A percentile compares a stretch with the other conserved stretches of the same genome.
These are phyloP conservation scores for Ascochyta clinopodiicola DNA, from an alignment of 2,329 filamentous ascomycete genomes.

Conservation along the genomic window DNA sequence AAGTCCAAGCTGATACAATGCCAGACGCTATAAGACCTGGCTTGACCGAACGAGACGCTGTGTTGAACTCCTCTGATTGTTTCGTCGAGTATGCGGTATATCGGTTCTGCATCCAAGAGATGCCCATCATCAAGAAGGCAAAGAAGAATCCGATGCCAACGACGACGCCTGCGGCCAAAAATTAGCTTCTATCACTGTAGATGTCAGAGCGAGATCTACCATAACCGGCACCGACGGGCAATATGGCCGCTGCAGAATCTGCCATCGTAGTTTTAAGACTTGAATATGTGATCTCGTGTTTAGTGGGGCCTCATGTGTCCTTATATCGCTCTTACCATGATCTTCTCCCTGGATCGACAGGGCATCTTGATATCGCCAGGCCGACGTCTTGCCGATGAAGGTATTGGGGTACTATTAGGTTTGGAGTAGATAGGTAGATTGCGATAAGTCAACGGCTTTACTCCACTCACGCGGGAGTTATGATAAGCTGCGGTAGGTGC, in stretches of 20 bases:
- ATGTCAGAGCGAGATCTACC: conserved; percentile 40
- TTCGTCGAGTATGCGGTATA: conserved; percentile 50
- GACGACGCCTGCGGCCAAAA: conserved; percentile 39
- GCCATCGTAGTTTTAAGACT: neutral
- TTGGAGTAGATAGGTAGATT: conserved; percentile 13
- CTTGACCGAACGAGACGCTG: conserved; percentile 53
- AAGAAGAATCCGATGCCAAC: conserved; percentile 57
- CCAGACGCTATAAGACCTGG: conserved; percentile 56
- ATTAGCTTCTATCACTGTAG: neutral
- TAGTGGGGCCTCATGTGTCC: neutral
- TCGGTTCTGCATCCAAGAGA: conserved; percentile 47
- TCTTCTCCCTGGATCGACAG: neutral
- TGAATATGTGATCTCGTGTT: no score
- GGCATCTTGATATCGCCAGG: neutral
- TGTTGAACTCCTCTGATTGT: conserved; percentile 57
- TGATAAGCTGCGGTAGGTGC: conserved; percentile 14
- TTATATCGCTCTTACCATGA: neutral
- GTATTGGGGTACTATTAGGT: neutral
- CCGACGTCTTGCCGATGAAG: neutral
- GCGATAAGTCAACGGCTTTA: neutral
- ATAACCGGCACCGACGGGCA: conserved; percentile 54
- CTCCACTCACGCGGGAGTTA: neutral
- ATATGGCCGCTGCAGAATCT: conserved; percentile 9
- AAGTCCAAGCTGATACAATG: conserved; percentile 59
- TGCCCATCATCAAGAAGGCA: conserved; percentile 44